A percentile compares a stretch with the other conserved stretches of the same genome.
Conservation (phyloP, 805 yeast species). For the Wickerhamiella vanderwaltii region DNA sequence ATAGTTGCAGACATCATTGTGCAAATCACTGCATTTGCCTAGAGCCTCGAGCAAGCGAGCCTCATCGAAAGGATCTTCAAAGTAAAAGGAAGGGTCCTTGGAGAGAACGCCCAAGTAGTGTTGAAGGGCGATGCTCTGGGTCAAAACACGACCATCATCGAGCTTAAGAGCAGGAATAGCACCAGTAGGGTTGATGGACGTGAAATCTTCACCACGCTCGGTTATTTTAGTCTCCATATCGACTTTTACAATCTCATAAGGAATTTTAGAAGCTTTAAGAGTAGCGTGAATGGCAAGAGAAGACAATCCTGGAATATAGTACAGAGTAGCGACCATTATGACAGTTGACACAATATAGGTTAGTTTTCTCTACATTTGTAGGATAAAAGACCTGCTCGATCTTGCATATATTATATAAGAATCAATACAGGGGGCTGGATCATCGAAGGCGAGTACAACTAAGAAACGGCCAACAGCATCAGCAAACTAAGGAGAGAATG, state of each 20-base stretch:
- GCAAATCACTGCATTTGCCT: conserved; percentile 3
- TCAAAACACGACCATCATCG: conserved; percentile 11
- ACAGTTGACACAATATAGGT: too few relatives aligned
- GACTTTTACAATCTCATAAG: conserved; percentile 10
- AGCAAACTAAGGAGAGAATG: too few relatives aligned
- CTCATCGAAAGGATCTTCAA: neutral
- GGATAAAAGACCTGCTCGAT: too few relatives aligned
- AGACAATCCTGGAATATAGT: conserved; percentile 13
- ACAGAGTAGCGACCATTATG: conserved; percentile 10
- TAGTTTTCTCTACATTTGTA: too few relatives aligned
- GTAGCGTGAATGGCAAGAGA: conserved; percentile 12
- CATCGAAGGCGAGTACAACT: too few relatives aligned
- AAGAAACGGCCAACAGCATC: too few relatives aligned
- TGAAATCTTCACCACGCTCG: conserved; percentile 8
- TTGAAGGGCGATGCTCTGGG: conserved; percentile 11
- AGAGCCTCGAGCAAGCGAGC: conserved; percentile 6
- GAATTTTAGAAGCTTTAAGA: conserved; percentile 5
- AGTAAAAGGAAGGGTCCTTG: conserved; percentile 6
- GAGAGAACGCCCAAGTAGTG: conserved; percentile 4
- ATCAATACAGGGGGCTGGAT: too few relatives aligned
- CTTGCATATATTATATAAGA: too few relatives aligned
- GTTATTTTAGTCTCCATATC: neutral
- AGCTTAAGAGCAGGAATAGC: conserved; percentile 14
- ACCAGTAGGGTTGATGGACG: conserved; percentile 13
- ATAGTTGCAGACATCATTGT: neutral